Evolutionary conservation across 2,329 filamentous ascomycete species (phyloP).

Genomic region (Ilyonectria sp.): DNA sequence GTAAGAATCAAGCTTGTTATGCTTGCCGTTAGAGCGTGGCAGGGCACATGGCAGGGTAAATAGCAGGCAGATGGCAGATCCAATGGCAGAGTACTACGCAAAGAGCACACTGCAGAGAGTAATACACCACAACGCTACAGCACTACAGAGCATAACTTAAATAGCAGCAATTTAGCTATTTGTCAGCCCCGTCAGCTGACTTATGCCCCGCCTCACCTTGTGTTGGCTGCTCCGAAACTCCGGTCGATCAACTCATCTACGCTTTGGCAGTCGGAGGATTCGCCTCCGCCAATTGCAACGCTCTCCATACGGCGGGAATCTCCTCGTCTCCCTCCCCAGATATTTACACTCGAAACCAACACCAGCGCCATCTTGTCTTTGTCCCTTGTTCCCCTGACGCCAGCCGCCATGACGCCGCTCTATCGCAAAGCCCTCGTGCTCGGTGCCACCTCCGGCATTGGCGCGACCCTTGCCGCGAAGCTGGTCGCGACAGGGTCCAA

Average conservation of each 20-base stretch:
- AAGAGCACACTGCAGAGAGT: too few relatives aligned
- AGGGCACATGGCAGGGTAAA: too few relatives aligned
- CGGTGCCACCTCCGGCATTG: slow-evolving; percentile 50
- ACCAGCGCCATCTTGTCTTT: background rate
- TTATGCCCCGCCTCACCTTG: background rate
- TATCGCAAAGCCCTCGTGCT: slow-evolving; percentile 60
- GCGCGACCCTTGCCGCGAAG: slow-evolving; percentile 52
- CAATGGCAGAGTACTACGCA: too few relatives aligned
- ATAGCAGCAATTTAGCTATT: background rate
- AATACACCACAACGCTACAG: too few relatives aligned
- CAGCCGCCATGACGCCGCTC: slow-evolving; percentile 43
- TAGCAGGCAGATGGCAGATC: too few relatives aligned
- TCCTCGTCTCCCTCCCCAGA: background rate
- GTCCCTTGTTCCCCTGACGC: background rate
- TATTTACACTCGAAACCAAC: background rate
- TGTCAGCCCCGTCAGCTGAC: background rate
- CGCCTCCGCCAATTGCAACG: background rate
- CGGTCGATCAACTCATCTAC: background rate
- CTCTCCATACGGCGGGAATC: background rate
- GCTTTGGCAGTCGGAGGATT: background rate
- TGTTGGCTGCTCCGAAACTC: too few relatives aligned
- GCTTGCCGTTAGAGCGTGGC: too few relatives aligned
- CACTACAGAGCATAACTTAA: too few relatives aligned
- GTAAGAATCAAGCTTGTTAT: too few relatives aligned
- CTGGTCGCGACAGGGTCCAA: slow-evolving; percentile 59